phyloP scores from a whole-genome alignment of 768 basidiomycete species.

The Lactarius trivialis region DNA sequence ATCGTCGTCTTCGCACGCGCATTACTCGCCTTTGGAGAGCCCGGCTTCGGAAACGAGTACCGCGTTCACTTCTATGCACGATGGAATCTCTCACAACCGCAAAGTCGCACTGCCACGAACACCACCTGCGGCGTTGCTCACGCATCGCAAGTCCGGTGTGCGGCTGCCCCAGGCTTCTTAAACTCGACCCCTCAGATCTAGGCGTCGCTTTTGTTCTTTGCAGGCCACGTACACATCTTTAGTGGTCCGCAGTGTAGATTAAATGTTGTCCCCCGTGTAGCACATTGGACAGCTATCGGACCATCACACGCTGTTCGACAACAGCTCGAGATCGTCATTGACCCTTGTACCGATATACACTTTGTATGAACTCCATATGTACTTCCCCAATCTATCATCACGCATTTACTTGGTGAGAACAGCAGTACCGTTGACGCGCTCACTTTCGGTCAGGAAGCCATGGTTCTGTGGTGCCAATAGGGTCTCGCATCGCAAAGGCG shows the following conservation, averaged over 20 bases:
- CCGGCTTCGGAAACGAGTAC: neutral
- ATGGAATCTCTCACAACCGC: conserved; percentile 30
- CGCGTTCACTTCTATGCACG: conserved; percentile 39
- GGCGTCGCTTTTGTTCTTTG: neutral
- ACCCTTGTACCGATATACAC: neutral
- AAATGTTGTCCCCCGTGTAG: neutral
- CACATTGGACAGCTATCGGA: neutral
- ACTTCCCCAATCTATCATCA: neutral
- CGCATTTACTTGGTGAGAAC: neutral
- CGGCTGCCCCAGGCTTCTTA: neutral
- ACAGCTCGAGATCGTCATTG: neutral
- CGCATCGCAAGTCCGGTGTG: neutral
- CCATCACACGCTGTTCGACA: neutral
- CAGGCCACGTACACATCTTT: neutral
- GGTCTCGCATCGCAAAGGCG: neutral
- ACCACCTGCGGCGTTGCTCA: neutral
- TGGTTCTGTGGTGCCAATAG: neutral
- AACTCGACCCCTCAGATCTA: neutral
- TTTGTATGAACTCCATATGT: neutral
- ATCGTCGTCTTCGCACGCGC: neutral
- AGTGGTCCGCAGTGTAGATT: neutral
- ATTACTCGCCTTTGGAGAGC: neutral
- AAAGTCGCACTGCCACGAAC: neutral
- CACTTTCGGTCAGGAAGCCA: conserved; percentile 12
- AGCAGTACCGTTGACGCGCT: neutral